Base-by-base conservation (phyloP, 2,329 filamentous ascomycete genomes). In the Penicillium sclerotiorum region DNA sequence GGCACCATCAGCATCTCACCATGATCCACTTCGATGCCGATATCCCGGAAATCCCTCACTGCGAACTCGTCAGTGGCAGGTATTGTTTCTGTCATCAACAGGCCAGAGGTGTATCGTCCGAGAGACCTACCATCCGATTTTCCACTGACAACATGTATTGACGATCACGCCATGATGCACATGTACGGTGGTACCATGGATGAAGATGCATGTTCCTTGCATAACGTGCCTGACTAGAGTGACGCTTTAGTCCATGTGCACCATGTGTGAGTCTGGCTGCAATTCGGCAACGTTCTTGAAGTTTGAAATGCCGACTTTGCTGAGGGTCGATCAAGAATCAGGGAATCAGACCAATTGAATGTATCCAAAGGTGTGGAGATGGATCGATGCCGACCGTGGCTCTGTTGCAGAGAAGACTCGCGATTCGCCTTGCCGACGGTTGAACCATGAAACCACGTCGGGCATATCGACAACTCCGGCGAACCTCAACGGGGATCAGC, bases 401-500 rank as follows among this genome's bases (percentile, higher is more conserved):
- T 44, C 20, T 9, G 8, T 6, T 6, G 27, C 21, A 23, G 45
- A 38, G 22, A 43, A 36, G 9, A 8, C 15, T 35, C 8, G 27
- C 20, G 18, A 22, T 33, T 9, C 17, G 11, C 8, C 12, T 33
- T 1, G 17, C 8, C 33, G 40, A 33, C 23, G 40, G 28, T 12
- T 28, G 27, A 45, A 28, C 30, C 23, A 47, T 9, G 22, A 9
- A 8, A 15, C 42, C 35, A 36, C 25, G 25, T 43, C 40, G 40
- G 40, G 12, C n/a, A 11, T 15, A 21, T 49, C 33, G 42, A 37
- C 50, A 46, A 37, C 33, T 38, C 37, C 50, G 50, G 50, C 50
- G 46, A 45, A n/a, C 36, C n/a, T 28, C 42, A 50, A 50, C 42
- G 41, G 47, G 18, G 40, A 49, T 45, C 47, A 25, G 23, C 47